Percentiles rank a stretch among this genome's conserved stretches.
phyloP scores from a whole-genome alignment of 352 stramenopile species.

The Pythium rishiriense region DNA sequence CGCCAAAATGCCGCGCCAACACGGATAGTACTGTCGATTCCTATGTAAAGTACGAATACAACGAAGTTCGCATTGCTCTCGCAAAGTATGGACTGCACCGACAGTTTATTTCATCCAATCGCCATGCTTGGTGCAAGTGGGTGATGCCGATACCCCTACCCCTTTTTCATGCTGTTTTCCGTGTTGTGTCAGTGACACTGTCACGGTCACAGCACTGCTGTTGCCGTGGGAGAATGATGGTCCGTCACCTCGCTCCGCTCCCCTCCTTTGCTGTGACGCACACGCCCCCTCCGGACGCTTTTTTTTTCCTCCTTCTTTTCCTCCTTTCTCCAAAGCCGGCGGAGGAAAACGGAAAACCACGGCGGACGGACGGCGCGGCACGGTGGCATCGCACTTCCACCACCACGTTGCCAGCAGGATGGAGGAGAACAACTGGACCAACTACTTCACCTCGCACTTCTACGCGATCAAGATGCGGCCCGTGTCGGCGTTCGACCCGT shows the following conservation, averaged over 20 bases:
- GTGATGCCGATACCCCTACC: no score
- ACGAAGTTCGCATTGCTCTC: neutral
- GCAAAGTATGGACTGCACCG: slow-evolving; percentile 3
- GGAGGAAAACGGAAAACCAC: neutral
- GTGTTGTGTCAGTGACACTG: no score
- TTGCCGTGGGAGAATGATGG: neutral
- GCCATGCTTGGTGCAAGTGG: no score
- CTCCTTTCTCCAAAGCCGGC: neutral
- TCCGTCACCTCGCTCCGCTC: neutral
- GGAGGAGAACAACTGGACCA: slow-evolving; percentile 65
- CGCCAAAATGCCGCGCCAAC: slow-evolving; percentile 23
- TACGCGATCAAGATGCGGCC: slow-evolving; percentile 81
- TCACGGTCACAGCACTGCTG: no score
- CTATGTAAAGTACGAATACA: neutral
- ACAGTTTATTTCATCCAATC: neutral
- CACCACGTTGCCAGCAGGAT: neutral
- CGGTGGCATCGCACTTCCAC: neutral
- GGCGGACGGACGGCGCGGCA: no score
- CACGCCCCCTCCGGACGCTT: neutral
- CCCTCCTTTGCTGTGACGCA: neutral
- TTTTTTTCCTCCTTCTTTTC: neutral
- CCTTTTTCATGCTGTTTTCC: no score
- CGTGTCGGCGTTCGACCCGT: slow-evolving; percentile 82
- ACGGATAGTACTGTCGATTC: neutral
- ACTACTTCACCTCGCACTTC: slow-evolving; percentile 83